phyloP scores from a whole-genome alignment of 768 basidiomycete genomes.

The Termitomyces heimii region DNA sequence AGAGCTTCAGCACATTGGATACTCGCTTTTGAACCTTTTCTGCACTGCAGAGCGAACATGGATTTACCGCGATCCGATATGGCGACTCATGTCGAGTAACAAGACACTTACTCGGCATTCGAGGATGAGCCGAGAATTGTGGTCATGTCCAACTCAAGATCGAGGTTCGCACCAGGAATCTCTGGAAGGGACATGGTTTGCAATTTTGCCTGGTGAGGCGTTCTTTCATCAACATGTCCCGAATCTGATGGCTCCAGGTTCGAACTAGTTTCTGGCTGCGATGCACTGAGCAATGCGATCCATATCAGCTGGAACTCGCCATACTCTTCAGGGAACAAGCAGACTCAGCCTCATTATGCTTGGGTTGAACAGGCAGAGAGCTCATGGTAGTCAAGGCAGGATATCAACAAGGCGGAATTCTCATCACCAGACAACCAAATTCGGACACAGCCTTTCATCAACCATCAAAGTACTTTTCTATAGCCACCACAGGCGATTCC shows the following conservation, averaged over 20 bases:
- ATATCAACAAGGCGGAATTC: constrained; percentile 30
- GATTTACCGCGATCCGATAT: constrained; percentile 13
- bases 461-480: neutral
- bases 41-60: constrained; percentile 25
- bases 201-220: neutral
- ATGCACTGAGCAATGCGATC: constrained; percentile 17
- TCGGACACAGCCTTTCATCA: neutral
- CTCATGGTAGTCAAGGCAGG: constrained; percentile 29
- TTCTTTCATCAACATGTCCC: neutral
- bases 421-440: constrained; percentile 30
- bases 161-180: constrained; percentile 43
- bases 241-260: neutral
- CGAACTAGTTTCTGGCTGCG: neutral
- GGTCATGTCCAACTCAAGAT: constrained; percentile 37
- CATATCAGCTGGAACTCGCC: constrained; percentile 24
- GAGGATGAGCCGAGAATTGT: constrained; percentile 32
- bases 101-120: constrained; percentile 42
- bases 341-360: constrained; percentile 27
- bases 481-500: neutral
- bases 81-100: constrained; percentile 8
- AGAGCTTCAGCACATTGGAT: constrained; percentile 70
- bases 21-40: constrained; percentile 63
- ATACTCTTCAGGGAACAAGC: constrained; percentile 17
- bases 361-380: constrained; percentile 12
- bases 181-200: constrained; percentile 30